Conservation (phyloP, 495 filamentous ascomycete species). For the Aspergillus baeticus region DNA sequence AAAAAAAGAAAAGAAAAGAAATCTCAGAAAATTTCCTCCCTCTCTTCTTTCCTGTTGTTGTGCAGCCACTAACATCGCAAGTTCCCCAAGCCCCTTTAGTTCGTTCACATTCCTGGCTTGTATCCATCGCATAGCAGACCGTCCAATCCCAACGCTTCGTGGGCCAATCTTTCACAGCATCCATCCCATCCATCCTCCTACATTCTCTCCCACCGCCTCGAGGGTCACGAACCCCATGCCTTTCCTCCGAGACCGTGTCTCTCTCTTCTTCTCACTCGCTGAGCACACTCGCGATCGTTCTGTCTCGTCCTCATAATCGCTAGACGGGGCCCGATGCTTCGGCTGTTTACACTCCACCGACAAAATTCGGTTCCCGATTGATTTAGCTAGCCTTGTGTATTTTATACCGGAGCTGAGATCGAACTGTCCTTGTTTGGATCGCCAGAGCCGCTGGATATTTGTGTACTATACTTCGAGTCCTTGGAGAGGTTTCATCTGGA, state of each 20-base stretch:
- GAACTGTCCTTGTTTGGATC: neutral
- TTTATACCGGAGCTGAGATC: neutral
- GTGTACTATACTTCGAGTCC: neutral
- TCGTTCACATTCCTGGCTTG: slow-evolving; percentile 23
- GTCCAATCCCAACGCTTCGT: slow-evolving; percentile 17
- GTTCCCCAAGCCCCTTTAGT: slow-evolving; percentile 12
- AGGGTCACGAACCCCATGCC: slow-evolving; percentile 19
- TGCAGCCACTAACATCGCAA: slow-evolving; percentile 17
- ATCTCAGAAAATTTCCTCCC: slow-evolving; percentile 6
- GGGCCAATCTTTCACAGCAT: slow-evolving; percentile 17
- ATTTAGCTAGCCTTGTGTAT: neutral
- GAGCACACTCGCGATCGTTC: slow-evolving; percentile 3
- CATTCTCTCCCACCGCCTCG: slow-evolving; percentile 18
- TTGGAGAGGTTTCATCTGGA: neutral
- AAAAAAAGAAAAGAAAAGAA: slow-evolving; percentile 6
- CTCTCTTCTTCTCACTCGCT: slow-evolving; percentile 6
- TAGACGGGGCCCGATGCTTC: neutral
- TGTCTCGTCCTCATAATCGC: neutral
- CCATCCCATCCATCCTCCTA: slow-evolving; percentile 17
- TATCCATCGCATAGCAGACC: slow-evolving; percentile 18
- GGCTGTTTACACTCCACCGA: slow-evolving; percentile 7
- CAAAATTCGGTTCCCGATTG: slow-evolving; percentile 5
- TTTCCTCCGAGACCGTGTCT: slow-evolving; percentile 15
- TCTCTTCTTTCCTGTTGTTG: neutral
- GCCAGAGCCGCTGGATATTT: neutral